Evolutionary conservation across 495 filamentous ascomycete species (phyloP).

Genomic region (Podospora didyma): DNA sequence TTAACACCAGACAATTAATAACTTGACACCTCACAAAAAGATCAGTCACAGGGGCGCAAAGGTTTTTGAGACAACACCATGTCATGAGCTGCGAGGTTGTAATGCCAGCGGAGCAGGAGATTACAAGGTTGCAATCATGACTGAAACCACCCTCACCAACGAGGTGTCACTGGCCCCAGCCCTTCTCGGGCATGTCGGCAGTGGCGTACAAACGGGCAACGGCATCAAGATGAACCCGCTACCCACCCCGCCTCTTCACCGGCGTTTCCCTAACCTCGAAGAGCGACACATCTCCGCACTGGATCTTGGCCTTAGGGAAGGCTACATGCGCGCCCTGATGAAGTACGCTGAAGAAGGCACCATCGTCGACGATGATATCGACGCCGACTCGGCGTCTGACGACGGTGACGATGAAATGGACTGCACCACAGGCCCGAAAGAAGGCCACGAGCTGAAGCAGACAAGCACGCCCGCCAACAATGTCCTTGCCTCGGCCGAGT

Average conservation of each 20-base stretch:
- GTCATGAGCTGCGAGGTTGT: background rate
- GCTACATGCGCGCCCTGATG: conserved; percentile 18
- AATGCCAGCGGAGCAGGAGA: conserved; percentile 1
- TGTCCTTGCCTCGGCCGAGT: background rate
- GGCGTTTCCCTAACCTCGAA: background rate
- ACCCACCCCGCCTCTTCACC: background rate
- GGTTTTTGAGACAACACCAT: background rate
- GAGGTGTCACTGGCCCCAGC: background rate
- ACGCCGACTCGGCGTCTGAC: conserved; percentile 14
- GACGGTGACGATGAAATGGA: conserved; percentile 1
- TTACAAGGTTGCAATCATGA: conserved; percentile 5
- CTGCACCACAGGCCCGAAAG: background rate
- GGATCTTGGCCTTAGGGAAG: conserved; percentile 1
- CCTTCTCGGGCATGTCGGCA: background rate
- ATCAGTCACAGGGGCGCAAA: background rate
- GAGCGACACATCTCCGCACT: background rate
- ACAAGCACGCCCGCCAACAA: background rate
- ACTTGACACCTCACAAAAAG: too few relatives aligned
- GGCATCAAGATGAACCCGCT: background rate
- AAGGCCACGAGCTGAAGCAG: too few relatives aligned
- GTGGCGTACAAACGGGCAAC: background rate
- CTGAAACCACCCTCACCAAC: background rate
- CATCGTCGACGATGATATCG: conserved; percentile 17
- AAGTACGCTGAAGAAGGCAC: conserved; percentile 14
- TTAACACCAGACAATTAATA: too few relatives aligned